Base-by-base conservation (phyloP, 2,329 filamentous ascomycete genomes). In the Talaromyces sp. region DNA sequence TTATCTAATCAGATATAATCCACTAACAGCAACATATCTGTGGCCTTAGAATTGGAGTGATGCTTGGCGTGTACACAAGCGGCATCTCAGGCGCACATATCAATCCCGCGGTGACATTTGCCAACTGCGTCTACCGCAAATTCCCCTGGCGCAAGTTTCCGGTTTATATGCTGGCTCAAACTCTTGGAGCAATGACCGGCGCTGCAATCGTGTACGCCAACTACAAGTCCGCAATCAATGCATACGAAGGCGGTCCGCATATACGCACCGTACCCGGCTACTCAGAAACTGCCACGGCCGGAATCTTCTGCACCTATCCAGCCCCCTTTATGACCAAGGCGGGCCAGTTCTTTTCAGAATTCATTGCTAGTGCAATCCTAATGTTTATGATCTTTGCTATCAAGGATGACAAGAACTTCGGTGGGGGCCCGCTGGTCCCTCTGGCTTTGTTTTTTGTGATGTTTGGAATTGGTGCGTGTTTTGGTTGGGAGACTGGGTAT, bases 401-500 rank as follows among this genome's bases (percentile, higher is more conserved):
- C 55, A 85, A 87, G 59, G 75, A 78, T 51, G 69, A 76, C 24
- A 64, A 65, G 2, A 77, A 77, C 55, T 62, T 75, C 5, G 85
- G 84, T 3, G 84, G 85, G 1, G 84, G 84, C 0, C 77, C 79
- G 1, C 65, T 85, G 26, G 79, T 83, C 60, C 86, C 87, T 0
- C 74, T 91, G 1, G 83, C 78, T 8, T 74, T 90, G 6, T 88
- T 90, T 74, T 90, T 90, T 73, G 77, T 90, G 54, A 85, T 91
- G 63, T 90, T 90, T 68, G 88, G 87, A 8, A 85, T 91, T 24
- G 88, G 87, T 19, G 85, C 86, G 32, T 88, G 86, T 69, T 90
- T 89, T 67, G 88, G 88, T 7, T 90, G 86, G 86, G 84, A 91
- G 71, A 91, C 88, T 1, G 88, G 88, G 41, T 91, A 89, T 73